Base-by-base conservation (phyloP, 768 basidiomycete species). In the Pluteus cervinus region DNA sequence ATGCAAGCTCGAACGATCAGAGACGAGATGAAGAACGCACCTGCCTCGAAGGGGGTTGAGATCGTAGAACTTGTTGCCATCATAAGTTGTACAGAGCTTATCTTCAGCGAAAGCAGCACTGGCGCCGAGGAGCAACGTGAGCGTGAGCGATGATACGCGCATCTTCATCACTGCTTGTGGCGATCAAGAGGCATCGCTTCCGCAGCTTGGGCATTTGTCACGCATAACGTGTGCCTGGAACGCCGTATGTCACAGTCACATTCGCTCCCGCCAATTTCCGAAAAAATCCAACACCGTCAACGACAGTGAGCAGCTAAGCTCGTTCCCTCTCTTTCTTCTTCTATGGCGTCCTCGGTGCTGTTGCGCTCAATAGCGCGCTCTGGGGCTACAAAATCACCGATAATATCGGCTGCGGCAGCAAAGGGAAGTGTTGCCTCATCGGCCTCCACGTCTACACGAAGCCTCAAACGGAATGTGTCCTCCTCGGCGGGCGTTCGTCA, bases 341-440 rank as follows among this genome's bases (percentile, higher is more conserved):
- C n/a, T n/a, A 85, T 86, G 83, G 76, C 81, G n/a, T n/a, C n/a
- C 51, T 77, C 77, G 47, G 57, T 69, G 48, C 55, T 86, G 45
- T 60, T 85, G 56, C 79, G 81, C 55, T 75, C 80, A 51, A 62
- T 75, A 50, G 65, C 78, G 55, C 73, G 63, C 52, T 61, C 62
- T 41, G 51, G 62, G 49, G n/a, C n/a, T n/a, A n/a, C n/a, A n/a
- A n/a, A n/a, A n/a, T n/a, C n/a, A n/a, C n/a, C n/a, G n/a, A n/a
- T n/a, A n/a, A n/a, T n/a, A n/a, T n/a, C n/a, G n/a, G n/a, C n/a
- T n/a, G n/a, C n/a, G n/a, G n/a, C n/a, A n/a, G n/a, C n/a, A n/a
- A n/a, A n/a, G n/a, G n/a, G n/a, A n/a, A n/a, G n/a, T n/a, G n/a
- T n/a, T n/a, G n/a, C n/a, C n/a, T n/a, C n/a, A n/a, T n/a, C n/a